Percentiles rank a stretch among this genome's conserved stretches.
Conservation (phyloP, 2,329 filamentous ascomycete species). For the Shiraia sp. region DNA sequence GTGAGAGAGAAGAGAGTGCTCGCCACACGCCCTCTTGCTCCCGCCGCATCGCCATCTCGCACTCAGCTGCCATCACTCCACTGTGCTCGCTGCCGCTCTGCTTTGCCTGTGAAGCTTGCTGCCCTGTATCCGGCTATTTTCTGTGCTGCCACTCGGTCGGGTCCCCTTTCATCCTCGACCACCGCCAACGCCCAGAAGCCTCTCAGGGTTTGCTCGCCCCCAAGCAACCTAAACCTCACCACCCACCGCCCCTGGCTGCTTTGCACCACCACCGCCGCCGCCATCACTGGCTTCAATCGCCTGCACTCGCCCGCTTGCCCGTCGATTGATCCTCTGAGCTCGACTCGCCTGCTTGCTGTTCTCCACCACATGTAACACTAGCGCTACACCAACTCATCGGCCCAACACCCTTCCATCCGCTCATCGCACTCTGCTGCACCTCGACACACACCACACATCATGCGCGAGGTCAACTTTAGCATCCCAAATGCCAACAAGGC, state of each 20-base stretch:
- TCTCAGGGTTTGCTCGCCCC: conserved; percentile 15
- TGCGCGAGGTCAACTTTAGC: conserved; percentile 99
- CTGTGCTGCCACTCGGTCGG: conserved; percentile 14
- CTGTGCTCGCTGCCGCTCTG: conserved; percentile 10
- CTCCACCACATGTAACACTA: conserved; percentile 39
- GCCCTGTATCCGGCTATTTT: conserved; percentile 14
- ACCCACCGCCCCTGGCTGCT: conserved; percentile 1
- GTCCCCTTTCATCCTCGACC: conserved; percentile 13
- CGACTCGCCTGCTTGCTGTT: conserved; percentile 13
- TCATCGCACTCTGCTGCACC: too few relatives aligned
- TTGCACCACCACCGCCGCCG: not conserved
- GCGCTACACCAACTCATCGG: conserved; percentile 33
- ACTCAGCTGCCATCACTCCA: conserved; percentile 21
- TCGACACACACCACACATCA: conserved; percentile 55
- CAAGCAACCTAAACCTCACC: conserved; percentile 11
- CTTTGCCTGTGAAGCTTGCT: too few relatives aligned
- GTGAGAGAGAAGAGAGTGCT: too few relatives aligned
- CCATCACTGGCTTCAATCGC: conserved; percentile 1
- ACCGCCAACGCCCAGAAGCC: conserved; percentile 12
- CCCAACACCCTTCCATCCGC: conserved; percentile 13
- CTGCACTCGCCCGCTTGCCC: conserved; percentile 21
- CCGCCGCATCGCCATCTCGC: conserved; percentile 37
- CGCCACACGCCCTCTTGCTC: too few relatives aligned
- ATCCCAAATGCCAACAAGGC: conserved; percentile 99
- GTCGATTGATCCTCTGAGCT: conserved; percentile 10